These are phyloP conservation scores for Triglochin maritima DNA, from an alignment of 106 monocot genomes.

Conservation along the genomic window DNA sequence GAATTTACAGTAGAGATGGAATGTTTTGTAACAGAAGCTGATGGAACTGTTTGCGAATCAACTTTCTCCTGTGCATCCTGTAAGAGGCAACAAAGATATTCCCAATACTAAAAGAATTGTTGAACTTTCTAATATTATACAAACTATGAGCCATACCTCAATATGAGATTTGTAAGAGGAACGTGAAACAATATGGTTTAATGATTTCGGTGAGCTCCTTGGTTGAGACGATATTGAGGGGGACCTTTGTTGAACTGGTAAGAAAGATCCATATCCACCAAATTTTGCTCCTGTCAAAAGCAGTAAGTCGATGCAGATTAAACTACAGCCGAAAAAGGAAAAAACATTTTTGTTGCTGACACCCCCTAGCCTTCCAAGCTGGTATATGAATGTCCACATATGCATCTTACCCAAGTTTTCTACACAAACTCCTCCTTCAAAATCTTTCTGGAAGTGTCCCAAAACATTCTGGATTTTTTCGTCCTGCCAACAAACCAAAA, in stretches of 20 bases:
- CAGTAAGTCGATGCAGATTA: neutral
- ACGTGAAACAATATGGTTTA: neutral
- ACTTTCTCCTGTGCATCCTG: slow-evolving; percentile 8
- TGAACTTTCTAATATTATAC: no score
- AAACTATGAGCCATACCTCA: slow-evolving; percentile 6
- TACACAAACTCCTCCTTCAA: slow-evolving; percentile 26
- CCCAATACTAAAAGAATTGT: no score
- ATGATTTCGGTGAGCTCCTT: neutral
- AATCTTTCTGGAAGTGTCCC: slow-evolving; percentile 30
- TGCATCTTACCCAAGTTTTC: slow-evolving; percentile 17
- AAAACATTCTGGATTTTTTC: slow-evolving; percentile 19
- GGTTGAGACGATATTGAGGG: slow-evolving; percentile 6
- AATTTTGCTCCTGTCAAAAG: slow-evolving; percentile 13
- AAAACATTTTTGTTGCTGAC: neutral
- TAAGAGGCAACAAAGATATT: neutral
- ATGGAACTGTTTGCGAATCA: slow-evolving; percentile 3
- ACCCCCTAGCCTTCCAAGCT: neutral
- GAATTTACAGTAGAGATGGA: neutral
- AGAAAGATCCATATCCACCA: slow-evolving; percentile 20
- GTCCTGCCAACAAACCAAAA: slow-evolving; percentile 12
- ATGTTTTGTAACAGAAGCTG: neutral
- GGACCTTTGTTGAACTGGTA: slow-evolving; percentile 11
- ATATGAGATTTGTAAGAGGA: neutral
- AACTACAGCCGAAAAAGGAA: neutral
- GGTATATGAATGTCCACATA: neutral